Evolutionary conservation across 208 protist species (phyloP), one percentile per base, ranked within the genome.

Genomic region (Leptomonas pyrrhocoris): DNA sequence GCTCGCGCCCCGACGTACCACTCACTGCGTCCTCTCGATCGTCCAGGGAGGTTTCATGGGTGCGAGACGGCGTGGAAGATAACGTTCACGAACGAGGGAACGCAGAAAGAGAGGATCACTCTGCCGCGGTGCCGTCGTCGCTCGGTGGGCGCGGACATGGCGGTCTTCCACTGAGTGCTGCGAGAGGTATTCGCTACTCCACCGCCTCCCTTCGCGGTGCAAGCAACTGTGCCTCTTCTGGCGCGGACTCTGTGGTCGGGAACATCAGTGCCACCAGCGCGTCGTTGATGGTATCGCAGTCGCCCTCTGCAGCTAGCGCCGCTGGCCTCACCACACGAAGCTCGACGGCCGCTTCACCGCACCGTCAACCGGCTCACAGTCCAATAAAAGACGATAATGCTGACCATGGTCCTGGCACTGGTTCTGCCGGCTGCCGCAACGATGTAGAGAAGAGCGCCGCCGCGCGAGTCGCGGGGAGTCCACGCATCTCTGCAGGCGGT

Each of bases 31-130:
- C 40, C 13, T 50, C 25, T 5, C 7, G 57, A 50, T 62, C 57
- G 34, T 43, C 15, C 4, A 45, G 57, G 16, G 57, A 46, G 40
- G 40, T 62, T 11, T 62, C 40, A 4, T 62, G 57, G 36, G 40
- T 49, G 40, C 23, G 31, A 7, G 28, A 57, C 28, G 28, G 5
- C 23, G 18, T 38, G 8, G 51, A 18, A 19, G 16, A 15, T 28
- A 27, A 38, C 23, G 30, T 6, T 27, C 13, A n/a, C 13, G 51
- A 18, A 30, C 18, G 23, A 28, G 21, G 21, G 16, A n/a, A 19
- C 43, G 43, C 43, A 3, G 43, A 3, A 48, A 6, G 48, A 53
- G 8, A 6, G 21, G 21, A 53, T 13, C 5, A 12, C 21, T 13
- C 3, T 53, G 48, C 21, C 34, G 16, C 53, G 0, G 53, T 2